A percentile compares a stretch with the other conserved stretches of the same genome.
Conservation (phyloP, 2,329 filamentous ascomycete genomes). For the Coniella lustricola region DNA sequence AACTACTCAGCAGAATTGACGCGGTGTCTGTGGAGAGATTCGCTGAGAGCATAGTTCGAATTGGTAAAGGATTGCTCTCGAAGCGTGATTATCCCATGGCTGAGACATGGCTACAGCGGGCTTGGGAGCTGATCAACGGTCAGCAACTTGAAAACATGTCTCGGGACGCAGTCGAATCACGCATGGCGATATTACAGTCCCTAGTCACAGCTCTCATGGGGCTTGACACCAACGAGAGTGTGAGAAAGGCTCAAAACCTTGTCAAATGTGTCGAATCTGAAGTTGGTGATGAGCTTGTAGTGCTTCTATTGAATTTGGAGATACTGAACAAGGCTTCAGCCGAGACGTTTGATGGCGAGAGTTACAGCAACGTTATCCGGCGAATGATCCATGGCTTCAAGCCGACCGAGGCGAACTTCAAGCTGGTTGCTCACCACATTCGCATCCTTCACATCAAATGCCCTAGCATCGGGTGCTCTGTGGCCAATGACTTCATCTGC, state of each 20-base stretch:
- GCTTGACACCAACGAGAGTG: conserved; percentile 34
- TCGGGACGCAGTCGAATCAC: conserved; percentile 55
- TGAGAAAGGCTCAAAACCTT: conserved; percentile 48
- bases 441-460: conserved; percentile 54
- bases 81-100: conserved; percentile 49
- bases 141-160: conserved; percentile 51
- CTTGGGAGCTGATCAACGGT: conserved; percentile 49
- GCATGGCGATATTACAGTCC: conserved; percentile 58
- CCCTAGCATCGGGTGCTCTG: conserved; percentile 38
- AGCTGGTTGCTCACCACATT: conserved; percentile 59
- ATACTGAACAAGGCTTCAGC: conserved; percentile 44
- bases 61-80: conserved; percentile 54
- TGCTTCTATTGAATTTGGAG: conserved; percentile 63
- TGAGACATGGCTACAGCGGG: conserved; percentile 66
- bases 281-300: conserved; percentile 56
- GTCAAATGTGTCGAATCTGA: conserved; percentile 56
- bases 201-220: conserved; percentile 50
- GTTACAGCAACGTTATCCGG: conserved; percentile 47
- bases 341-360: conserved; percentile 40
- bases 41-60: conserved; percentile 62
- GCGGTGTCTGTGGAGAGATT: conserved; percentile 50
- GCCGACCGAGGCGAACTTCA: conserved; percentile 57
- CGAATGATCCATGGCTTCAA: conserved; percentile 55
- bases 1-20: conserved; percentile 34
- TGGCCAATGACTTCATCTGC: conserved; percentile 58